Conservation (phyloP, 2,329 filamentous ascomycete species). For the Pestalotiopsis sp. region DNA sequence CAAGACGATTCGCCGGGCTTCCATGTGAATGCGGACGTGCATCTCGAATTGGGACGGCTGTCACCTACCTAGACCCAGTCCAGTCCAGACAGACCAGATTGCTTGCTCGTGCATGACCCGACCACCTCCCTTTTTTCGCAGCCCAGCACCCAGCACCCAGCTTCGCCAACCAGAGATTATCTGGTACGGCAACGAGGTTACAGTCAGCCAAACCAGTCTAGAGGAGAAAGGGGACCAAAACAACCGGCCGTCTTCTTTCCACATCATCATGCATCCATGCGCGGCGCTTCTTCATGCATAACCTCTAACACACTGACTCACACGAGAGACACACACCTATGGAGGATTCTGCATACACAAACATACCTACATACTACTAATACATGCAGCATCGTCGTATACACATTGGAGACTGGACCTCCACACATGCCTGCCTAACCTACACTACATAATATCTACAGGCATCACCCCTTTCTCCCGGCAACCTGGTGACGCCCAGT, state of each 20-base stretch:
- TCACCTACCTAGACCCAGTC: neutral
- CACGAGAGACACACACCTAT: neutral
- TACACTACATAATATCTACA: neutral
- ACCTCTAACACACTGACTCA: conserved; percentile 10
- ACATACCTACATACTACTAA: neutral
- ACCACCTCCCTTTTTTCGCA: neutral
- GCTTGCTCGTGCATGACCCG: neutral
- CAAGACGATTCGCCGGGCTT: neutral
- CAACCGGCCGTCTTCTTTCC: neutral
- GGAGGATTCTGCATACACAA: neutral
- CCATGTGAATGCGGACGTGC: neutral
- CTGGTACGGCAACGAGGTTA: neutral
- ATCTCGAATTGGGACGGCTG: neutral
- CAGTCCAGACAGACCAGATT: neutral
- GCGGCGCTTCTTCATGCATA: neutral
- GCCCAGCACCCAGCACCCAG: neutral
- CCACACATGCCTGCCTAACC: neutral
- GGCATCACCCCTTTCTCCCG: conserved; percentile 8
- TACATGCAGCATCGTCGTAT: too few relatives aligned
- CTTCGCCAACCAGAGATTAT: neutral
- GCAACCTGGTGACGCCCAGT: conserved; percentile 8
- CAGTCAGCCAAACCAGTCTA: neutral
- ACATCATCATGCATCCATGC: conserved; percentile 8
- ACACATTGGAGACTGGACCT: neutral
- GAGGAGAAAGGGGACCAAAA: neutral